phyloP scores from a whole-genome alignment of 495 filamentous ascomycete genomes.

The Cryomyces minteri region DNA sequence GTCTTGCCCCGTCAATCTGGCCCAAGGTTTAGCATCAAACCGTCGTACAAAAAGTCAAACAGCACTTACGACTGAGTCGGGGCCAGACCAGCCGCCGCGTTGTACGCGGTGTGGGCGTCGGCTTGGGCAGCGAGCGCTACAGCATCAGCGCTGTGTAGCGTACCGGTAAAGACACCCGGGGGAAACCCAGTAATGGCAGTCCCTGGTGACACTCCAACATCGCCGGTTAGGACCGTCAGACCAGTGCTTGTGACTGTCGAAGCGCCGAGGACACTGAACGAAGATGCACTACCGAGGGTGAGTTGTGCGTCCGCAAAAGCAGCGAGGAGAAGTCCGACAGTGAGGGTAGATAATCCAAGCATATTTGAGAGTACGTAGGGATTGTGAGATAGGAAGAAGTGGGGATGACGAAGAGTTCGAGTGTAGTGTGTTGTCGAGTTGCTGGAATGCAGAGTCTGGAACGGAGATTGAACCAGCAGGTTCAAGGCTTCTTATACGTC shows the following conservation, averaged over 20 bases:
- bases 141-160: conserved; percentile 1
- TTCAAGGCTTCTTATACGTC: too few species aligned
- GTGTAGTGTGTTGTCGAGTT: too few species aligned
- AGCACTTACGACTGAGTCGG: background rate
- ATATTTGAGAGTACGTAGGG: background rate
- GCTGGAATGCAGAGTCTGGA: too few species aligned
- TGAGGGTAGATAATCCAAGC: background rate
- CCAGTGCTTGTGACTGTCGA: conserved; percentile 7
- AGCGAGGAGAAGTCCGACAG: conserved; percentile 1
- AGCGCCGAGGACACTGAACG: conserved; percentile 3
- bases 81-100: conserved; percentile 1
- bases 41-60: too few species aligned
- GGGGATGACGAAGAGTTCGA: too few species aligned
- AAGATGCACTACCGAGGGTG: conserved; percentile 1
- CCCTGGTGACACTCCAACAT: conserved; percentile 3
- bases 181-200: conserved; percentile 8
- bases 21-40: background rate
- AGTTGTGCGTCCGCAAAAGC: conserved; percentile 3
- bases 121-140: conserved; percentile 2
- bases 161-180: background rate
- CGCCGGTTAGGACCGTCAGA: conserved; percentile 1
- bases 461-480: too few species aligned
- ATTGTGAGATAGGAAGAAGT: too few species aligned
- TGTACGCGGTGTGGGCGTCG: conserved; percentile 2
- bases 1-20: conserved; percentile 3